These are phyloP conservation scores for Sporothrix protearum DNA, from an alignment of 2,329 filamentous ascomycete genomes.

Conservation along the genomic window DNA sequence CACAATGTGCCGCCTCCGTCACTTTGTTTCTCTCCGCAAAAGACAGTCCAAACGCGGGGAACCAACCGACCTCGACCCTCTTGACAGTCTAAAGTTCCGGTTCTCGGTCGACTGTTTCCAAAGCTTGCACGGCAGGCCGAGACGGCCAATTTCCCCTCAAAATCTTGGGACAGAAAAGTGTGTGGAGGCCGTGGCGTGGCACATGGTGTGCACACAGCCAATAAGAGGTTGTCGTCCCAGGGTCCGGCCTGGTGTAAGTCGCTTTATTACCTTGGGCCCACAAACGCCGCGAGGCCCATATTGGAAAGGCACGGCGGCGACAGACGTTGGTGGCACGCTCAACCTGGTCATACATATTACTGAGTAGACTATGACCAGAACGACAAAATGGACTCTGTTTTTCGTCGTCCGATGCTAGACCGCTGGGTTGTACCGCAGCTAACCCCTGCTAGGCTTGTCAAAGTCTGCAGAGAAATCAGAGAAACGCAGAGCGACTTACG, in stretches of 20 bases:
- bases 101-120: background rate
- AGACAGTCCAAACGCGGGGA: background rate
- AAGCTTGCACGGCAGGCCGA: too few relatives aligned
- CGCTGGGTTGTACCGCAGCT: background rate
- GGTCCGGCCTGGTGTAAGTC: background rate
- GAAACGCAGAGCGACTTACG: background rate
- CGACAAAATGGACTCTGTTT: background rate
- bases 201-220: background rate
- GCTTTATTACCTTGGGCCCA: background rate
- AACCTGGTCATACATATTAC: background rate
- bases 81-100: background rate
- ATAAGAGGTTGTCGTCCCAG: background rate
- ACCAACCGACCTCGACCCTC: background rate
- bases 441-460: background rate
- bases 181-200: background rate
- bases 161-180: background rate
- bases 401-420: background rate
- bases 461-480: background rate
- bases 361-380: too few relatives aligned
- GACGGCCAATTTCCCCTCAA: too few relatives aligned
- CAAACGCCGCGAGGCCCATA: background rate
- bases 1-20: background rate
- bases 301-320: slow-evolving; percentile 4
- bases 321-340: background rate
- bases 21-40: background rate